These are phyloP conservation scores for Hypoxylon subgilvum DNA, from an alignment of 495 filamentous ascomycete genomes.

Conservation along the genomic window DNA sequence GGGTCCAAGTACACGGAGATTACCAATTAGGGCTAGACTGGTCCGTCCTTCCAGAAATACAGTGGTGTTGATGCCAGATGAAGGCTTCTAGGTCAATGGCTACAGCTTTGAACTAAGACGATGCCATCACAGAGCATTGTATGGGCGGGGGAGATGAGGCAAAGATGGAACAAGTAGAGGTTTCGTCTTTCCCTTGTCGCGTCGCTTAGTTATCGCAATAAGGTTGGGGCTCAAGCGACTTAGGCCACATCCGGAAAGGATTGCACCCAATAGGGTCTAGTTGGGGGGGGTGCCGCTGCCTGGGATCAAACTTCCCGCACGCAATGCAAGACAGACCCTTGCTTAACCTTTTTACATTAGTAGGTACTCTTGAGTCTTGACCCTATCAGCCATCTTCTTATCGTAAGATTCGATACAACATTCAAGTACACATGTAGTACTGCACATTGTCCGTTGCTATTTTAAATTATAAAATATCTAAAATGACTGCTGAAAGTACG, in stretches of 20 bases:
- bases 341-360: constrained; percentile 12
- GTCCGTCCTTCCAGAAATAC: constrained; percentile 8
- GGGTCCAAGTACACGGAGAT: constrained; percentile 26
- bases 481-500: constrained; percentile 8
- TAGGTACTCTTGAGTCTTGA: constrained; percentile 13
- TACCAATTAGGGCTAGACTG: constrained; percentile 29
- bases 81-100: too few species aligned
- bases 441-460: constrained; percentile 1
- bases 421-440: neutral
- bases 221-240: constrained; percentile 29
- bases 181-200: constrained; percentile 42
- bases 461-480: constrained; percentile 3
- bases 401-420: constrained; percentile 16
- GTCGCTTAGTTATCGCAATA: constrained; percentile 38
- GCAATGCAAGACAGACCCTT: constrained; percentile 28
- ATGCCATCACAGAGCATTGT: constrained; percentile 37
- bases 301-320: constrained; percentile 28
- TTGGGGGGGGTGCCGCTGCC: constrained; percentile 9
- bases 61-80: too few species aligned
- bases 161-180: constrained; percentile 44
- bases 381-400: constrained; percentile 1
- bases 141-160: constrained; percentile 42
- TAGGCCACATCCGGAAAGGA: constrained; percentile 9
- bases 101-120: constrained; percentile 16
- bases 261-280: constrained; percentile 18